phyloP scores from a whole-genome alignment of 1,139 yeast genomes.

The Protomyces inundatus region DNA sequence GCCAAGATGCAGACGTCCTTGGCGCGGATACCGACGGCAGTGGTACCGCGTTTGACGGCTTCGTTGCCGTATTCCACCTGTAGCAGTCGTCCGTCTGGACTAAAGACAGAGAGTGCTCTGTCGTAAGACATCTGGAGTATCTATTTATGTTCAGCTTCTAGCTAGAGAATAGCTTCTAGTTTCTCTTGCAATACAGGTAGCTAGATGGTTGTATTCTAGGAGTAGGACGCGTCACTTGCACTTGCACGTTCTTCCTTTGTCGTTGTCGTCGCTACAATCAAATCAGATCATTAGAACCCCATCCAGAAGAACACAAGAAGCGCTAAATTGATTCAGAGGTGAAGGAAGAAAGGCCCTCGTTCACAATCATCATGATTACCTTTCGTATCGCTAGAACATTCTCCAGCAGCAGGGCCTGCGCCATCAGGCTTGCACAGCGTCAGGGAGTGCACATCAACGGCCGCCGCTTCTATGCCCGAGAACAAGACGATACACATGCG shows the following conservation, averaged over 20 bases:
- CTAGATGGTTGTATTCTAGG: too few relatives aligned
- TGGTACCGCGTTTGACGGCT: slow-evolving; percentile 97
- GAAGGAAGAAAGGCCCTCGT: neutral
- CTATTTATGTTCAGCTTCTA: neutral
- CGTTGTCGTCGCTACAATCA: neutral
- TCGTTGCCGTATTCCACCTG: slow-evolving; percentile 95
- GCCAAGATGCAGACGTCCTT: slow-evolving; percentile 83
- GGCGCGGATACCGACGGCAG: slow-evolving; percentile 93
- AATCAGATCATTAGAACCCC: neutral
- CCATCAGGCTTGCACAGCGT: neutral
- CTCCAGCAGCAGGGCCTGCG: neutral
- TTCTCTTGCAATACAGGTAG: too few relatives aligned
- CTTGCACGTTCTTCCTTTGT: too few relatives aligned
- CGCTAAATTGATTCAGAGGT: too few relatives aligned
- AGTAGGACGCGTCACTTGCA: neutral
- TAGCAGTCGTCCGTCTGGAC: slow-evolving; percentile 71
- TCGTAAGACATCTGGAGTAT: slow-evolving; percentile 53
- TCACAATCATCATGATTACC: neutral
- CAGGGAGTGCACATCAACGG: neutral
- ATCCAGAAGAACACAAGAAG: neutral
- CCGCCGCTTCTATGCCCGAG: neutral
- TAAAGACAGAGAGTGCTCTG: slow-evolving; percentile 85
- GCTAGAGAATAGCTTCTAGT: neutral
- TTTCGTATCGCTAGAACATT: neutral
- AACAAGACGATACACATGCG: slow-evolving; percentile 23